Evolutionary conservation across 768 basidiomycete genomes (phyloP), one percentile per base, ranked within the genome.

Genomic region (Piloderma croceum): DNA sequence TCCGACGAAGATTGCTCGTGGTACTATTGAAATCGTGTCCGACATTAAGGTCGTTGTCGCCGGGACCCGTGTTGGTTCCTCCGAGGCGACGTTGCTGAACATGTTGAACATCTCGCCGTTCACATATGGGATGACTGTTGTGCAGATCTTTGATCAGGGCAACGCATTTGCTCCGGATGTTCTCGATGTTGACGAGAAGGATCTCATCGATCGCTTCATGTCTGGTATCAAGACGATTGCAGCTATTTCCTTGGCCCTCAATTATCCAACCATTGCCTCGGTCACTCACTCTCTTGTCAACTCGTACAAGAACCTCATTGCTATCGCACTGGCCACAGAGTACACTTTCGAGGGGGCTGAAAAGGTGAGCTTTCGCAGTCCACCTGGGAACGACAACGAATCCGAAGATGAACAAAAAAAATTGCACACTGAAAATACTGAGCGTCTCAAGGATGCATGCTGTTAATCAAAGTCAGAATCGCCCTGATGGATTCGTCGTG

Each of bases 81-180:
- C 96, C 69, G 94, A 98, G 70, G 94, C 96, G 38, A 92, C 93
- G 46, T 79, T 99, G 54, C 76, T 99, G 52, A 98, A 99, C 87
- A 96, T 99, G 96, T 67, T 99, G 60, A 93, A 93, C 79, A 97
- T 99, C 65, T 98, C 94, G 34, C 91, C 91, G 49, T 96, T 97
- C 84, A 97, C 94, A 32, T 99, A 96, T 73, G 96, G 96, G 58
- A 97, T 99, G 94, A 86, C 81, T 38, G 93, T 99, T 50, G 79
- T 93, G 38, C 92, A 97, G 70, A 93, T 99, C 62, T 99, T 78
- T 67, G 90, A 94, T 71, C 74, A 78, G 46, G 96, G 96, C 58
- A 94, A 93, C 61, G 71, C 82, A 47, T 99, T 98, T 79, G 62
- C 84, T 32, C 84, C 94, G 31, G 67, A 73, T 3, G 90, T 99